Evolutionary conservation across 202 grass and related monocot genomes (phyloP).

Genomic region (Zoysia matrella): DNA sequence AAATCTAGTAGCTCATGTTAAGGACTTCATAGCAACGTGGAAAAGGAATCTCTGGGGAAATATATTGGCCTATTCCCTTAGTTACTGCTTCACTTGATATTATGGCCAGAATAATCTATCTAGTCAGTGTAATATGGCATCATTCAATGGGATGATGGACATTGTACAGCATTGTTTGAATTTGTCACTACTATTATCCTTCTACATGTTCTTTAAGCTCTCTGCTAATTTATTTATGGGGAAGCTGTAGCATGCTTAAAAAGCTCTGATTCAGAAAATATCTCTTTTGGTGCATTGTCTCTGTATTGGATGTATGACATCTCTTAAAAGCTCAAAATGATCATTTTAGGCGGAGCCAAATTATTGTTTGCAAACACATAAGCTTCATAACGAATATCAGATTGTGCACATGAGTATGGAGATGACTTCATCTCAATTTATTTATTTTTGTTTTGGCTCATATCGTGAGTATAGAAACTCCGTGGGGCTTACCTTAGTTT

Average conservation of each 20-base stretch:
- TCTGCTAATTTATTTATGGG: background rate
- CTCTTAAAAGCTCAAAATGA: background rate
- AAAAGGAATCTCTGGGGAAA: background rate
- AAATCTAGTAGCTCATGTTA: background rate
- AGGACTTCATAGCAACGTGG: background rate
- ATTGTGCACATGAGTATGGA: background rate
- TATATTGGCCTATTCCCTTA: background rate
- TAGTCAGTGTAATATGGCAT: background rate
- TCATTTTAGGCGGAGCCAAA: background rate
- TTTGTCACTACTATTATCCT: background rate
- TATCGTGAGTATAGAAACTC: background rate
- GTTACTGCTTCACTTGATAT: background rate
- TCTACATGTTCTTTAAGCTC: background rate
- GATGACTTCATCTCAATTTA: background rate
- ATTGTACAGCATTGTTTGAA: background rate
- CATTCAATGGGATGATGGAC: background rate
- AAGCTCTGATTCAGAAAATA: background rate
- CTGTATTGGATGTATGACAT: background rate
- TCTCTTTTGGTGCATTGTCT: background rate
- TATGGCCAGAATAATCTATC: background rate
- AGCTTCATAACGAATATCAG: background rate
- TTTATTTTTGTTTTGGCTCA: background rate
- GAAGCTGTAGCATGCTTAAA: background rate
- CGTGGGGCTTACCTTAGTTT: background rate
- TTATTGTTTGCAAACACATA: background rate